Percentiles rank a stretch among this genome's conserved stretches.
Evolutionary conservation across 768 basidiomycete species (phyloP).

Genomic region (Leccinum variicolor): DNA sequence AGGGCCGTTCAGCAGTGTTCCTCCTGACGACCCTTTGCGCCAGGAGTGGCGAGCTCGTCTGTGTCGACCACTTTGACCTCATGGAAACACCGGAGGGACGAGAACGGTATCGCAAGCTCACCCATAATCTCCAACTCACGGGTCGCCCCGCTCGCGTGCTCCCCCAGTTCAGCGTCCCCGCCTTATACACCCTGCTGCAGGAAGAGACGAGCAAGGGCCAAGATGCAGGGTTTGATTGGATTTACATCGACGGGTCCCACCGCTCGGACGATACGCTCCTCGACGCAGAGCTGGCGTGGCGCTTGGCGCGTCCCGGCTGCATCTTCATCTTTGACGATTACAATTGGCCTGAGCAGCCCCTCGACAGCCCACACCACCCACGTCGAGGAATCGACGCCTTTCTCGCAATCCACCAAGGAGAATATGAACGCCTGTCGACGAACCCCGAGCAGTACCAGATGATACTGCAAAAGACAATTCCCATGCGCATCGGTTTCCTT

Average conservation of each 20-base stretch:
- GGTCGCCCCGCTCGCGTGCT: slow-evolving; percentile 45
- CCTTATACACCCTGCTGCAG: slow-evolving; percentile 42
- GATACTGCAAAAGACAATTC: slow-evolving; percentile 45
- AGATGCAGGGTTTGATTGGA: slow-evolving; percentile 51
- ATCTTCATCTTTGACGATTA: slow-evolving; percentile 60
- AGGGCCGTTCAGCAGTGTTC: slow-evolving; percentile 60
- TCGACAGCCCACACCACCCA: slow-evolving; percentile 50
- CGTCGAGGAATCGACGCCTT: slow-evolving; percentile 56
- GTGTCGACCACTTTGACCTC: slow-evolving; percentile 60
- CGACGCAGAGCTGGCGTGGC: slow-evolving; percentile 59
- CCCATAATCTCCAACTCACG: slow-evolving; percentile 46
- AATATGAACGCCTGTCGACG: slow-evolving; percentile 42
- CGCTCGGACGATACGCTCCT: slow-evolving; percentile 57
- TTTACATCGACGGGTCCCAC: slow-evolving; percentile 60
- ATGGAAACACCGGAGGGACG: slow-evolving; percentile 45
- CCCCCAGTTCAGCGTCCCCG: slow-evolving; percentile 51
- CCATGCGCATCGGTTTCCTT: slow-evolving; percentile 53
- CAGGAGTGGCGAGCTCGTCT: slow-evolving; percentile 43
- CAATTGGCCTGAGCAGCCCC: slow-evolving; percentile 47
- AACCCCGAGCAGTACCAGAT: slow-evolving; percentile 45
- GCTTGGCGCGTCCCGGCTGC: slow-evolving; percentile 48
- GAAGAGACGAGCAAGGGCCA: slow-evolving; percentile 38
- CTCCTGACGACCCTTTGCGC: slow-evolving; percentile 46
- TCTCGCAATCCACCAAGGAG: slow-evolving; percentile 45
- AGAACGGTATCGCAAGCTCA: slow-evolving; percentile 41